Percentiles rank a stretch among this genome's conserved stretches.
These are phyloP conservation scores for Pythium sp. DNA, from an alignment of 352 stramenopile species.

Conservation along the genomic window DNA sequence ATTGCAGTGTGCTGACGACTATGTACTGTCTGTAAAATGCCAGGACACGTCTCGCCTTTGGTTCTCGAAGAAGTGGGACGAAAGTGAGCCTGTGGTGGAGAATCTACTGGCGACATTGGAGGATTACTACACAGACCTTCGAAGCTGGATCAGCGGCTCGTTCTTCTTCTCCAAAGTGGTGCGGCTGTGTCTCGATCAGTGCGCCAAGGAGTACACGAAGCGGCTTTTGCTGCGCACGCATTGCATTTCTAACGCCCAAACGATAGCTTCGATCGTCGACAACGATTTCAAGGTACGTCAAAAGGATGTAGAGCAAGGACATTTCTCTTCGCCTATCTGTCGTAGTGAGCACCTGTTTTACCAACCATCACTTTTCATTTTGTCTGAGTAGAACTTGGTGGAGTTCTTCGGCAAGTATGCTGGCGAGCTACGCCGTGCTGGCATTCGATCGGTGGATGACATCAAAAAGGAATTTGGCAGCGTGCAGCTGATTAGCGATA, in stretches of 20 bases:
- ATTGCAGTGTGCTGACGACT: slow-evolving; percentile 3
- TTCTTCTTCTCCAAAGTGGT: slow-evolving; percentile 87
- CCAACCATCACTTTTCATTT: not conserved
- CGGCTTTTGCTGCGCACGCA: slow-evolving; percentile 56
- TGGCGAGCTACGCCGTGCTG: slow-evolving; percentile 61
- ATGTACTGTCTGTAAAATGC: not conserved
- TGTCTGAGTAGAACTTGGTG: slow-evolving; percentile 44
- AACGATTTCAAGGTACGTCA: slow-evolving; percentile 52
- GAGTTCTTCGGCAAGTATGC: slow-evolving; percentile 74
- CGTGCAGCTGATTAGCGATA: slow-evolving; percentile 49
- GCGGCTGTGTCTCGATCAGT: slow-evolving; percentile 66
- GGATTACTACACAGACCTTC: slow-evolving; percentile 73
- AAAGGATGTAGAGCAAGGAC: not conserved
- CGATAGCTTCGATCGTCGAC: slow-evolving; percentile 43
- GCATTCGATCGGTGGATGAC: slow-evolving; percentile 59
- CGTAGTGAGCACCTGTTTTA: not conserved
- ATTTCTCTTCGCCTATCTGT: not conserved
- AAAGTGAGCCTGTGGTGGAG: slow-evolving; percentile 70
- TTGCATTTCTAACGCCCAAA: slow-evolving; percentile 42
- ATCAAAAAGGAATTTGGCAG: slow-evolving; percentile 63
- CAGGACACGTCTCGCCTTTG: slow-evolving; percentile 72
- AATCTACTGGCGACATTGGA: slow-evolving; percentile 72
- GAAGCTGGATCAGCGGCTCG: slow-evolving; percentile 70
- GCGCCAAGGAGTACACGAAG: slow-evolving; percentile 61
- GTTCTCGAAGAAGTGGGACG: slow-evolving; percentile 85